Evolutionary conservation across 2,329 filamentous ascomycete species (phyloP).

Genomic region (Cryphonectria nitschkei): DNA sequence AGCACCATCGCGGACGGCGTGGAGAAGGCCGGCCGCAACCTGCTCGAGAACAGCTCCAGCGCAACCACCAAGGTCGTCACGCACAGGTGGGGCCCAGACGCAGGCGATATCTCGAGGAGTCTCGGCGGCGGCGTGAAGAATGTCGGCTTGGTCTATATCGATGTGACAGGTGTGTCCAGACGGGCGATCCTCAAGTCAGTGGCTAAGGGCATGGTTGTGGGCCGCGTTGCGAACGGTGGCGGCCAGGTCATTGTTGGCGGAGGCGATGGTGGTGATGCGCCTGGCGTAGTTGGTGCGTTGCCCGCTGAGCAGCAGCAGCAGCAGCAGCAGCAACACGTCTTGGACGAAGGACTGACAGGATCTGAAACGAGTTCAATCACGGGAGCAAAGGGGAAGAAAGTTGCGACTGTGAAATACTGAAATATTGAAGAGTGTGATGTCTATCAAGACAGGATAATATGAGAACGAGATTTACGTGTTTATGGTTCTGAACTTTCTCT

Average conservation of each 20-base stretch:
- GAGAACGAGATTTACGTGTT: background rate
- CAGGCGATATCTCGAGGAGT: conserved; percentile 74
- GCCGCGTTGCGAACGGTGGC: conserved; percentile 73
- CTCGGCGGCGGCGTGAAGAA: conserved; percentile 91
- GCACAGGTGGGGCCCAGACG: conserved; percentile 88
- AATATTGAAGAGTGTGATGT: conserved; percentile 20
- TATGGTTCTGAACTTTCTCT: background rate
- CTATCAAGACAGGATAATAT: background rate
- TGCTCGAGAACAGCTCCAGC: conserved; percentile 73
- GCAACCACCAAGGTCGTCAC: conserved; percentile 86
- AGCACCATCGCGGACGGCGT: conserved; percentile 93
- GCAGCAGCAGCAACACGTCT: conserved; percentile 28
- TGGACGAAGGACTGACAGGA: conserved; percentile 36
- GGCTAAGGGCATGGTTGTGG: conserved; percentile 94
- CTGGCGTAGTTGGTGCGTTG: conserved; percentile 19
- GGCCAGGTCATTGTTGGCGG: conserved; percentile 75
- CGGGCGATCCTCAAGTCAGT: conserved; percentile 91
- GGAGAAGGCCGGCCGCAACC: conserved; percentile 79
- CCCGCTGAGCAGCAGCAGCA: conserved; percentile 12
- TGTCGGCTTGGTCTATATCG: conserved; percentile 95
- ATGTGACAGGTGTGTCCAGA: conserved; percentile 89
- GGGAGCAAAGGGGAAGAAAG: conserved; percentile 26
- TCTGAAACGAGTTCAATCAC: conserved; percentile 26
- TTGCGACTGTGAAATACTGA: conserved; percentile 20
- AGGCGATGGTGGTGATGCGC: conserved; percentile 48